Base-by-base conservation (phyloP, 106 monocot genomes). In the Acorus calamus region DNA sequence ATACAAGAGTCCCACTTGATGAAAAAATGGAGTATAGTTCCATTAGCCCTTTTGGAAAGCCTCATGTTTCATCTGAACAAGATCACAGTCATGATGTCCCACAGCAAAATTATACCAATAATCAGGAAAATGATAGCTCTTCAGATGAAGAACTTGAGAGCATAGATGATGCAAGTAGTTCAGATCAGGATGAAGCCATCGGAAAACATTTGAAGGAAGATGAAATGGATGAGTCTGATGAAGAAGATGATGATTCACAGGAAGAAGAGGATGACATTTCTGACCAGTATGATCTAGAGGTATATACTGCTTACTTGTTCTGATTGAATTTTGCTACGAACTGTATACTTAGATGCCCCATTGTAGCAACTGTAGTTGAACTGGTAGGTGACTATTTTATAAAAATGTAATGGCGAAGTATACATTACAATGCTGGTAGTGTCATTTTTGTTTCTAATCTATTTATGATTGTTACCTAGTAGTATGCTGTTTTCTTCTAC, bases 21-120 rank as follows among this genome's bases (percentile, higher is more conserved):
- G 92, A 98, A 74, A 92, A 83, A 60, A 58, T 98, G 71, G 85
- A 98, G 4, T 80, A 79, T 58, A 92, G 88, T 78, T 98, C 80
- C 67, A 88, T 92, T 47, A 76, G 78, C 59, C 55, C 81, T 48
- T 98, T 92, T 72, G 60, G 70, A 62, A 85, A 69, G 28, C 77
- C 76, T 4, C 64, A 60, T 68, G n/a, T 46, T 66, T 52, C 45
- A 8, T 57, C 50, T 48, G 44, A 63, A 43, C 66, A 77, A 56
- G 65, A 62, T 61, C 41, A n/a, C 63, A 70, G 28, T 28, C 28
- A 28, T 28, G 28, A 28, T 28, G 28, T 28, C 28, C 28, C 28
- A 28, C 28, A 28, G 28, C 28, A 0, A 28, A 28, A 28, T 28
- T 74, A 8, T 47, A 71, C 59, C 61, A 44, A 52, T 69, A 64